Conservation (phyloP, 2,329 filamentous ascomycete species). For the Byssochlamys sp. region DNA sequence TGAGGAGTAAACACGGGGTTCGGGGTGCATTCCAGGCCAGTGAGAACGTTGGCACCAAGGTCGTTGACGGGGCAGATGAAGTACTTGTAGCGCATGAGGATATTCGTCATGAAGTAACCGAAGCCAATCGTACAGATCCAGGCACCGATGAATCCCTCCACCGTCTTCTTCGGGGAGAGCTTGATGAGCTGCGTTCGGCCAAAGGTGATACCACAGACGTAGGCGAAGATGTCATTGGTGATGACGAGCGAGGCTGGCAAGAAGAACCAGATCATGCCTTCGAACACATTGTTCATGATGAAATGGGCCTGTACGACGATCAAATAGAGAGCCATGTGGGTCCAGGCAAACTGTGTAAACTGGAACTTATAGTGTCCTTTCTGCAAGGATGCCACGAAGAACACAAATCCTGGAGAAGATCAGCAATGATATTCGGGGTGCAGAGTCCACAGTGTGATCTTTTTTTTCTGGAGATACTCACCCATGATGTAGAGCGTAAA, state of each 20-base stretch:
- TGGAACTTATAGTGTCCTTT: conserved; percentile 96
- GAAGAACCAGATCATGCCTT: conserved; percentile 99
- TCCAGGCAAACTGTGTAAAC: conserved; percentile 98
- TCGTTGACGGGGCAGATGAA: conserved; percentile 98
- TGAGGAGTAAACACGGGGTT: conserved; percentile 85
- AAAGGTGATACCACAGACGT: conserved; percentile 94
- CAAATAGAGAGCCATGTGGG: conserved; percentile 95
- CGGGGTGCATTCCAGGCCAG: conserved; percentile 75
- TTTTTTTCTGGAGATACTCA: conserved; percentile 36
- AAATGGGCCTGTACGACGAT: conserved; percentile 98
- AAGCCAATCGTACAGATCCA: conserved; percentile 93
- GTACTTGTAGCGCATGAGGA: conserved; percentile 85
- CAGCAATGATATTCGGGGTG: not conserved
- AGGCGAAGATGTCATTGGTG: conserved; percentile 97
- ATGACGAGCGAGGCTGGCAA: conserved; percentile 88
- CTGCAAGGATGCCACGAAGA: conserved; percentile 89
- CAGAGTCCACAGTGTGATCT: not conserved
- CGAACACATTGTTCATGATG: conserved; percentile 99
- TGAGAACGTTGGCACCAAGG: conserved; percentile 84
- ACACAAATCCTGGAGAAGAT: conserved; percentile 67
- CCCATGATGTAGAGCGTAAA: conserved; percentile 97
- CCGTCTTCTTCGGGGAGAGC: conserved; percentile 96
- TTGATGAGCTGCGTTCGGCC: conserved; percentile 95
- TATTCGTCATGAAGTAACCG: conserved; percentile 68
- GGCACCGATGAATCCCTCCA: conserved; percentile 89